phyloP scores from a whole-genome alignment of 305 asterid species.

The Fraxinus greggii region DNA sequence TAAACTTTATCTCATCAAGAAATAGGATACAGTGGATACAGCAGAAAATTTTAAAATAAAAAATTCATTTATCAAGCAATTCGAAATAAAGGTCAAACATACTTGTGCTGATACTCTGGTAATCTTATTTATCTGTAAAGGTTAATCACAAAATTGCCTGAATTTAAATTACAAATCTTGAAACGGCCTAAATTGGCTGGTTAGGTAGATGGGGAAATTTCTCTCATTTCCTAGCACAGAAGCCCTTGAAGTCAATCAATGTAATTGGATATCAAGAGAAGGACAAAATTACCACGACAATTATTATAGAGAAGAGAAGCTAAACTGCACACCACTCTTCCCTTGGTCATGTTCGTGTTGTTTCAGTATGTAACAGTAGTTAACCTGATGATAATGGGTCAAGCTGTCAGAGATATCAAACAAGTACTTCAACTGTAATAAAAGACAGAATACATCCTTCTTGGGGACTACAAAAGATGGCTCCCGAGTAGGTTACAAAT shows the following conservation, averaged over 20 bases:
- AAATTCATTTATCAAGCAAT: neutral
- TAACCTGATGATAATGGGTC: constrained; percentile 52
- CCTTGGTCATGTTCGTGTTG: constrained; percentile 76
- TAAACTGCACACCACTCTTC: constrained; percentile 72
- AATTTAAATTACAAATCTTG: neutral
- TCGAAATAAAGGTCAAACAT: neutral
- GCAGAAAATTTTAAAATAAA: neutral
- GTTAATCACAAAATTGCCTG: neutral
- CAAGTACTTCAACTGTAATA: neutral
- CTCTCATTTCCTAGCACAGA: neutral
- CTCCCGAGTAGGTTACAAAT: neutral
- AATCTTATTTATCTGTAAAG: neutral
- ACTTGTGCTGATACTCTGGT: neutral
- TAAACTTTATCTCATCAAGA: neutral
- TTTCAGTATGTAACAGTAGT: constrained; percentile 79
- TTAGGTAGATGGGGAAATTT: neutral
- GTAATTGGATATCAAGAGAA: constrained; percentile 16
- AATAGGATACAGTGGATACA: neutral
- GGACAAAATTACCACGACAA: neutral
- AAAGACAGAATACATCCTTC: neutral
- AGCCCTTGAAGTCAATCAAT: constrained; percentile 10
- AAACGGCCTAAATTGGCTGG: neutral
- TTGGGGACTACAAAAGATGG: neutral
- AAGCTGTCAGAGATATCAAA: constrained; percentile 26
- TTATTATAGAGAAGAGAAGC: constrained; percentile 62